Evolutionary conservation across 306 rosid species (phyloP), one percentile per base, ranked within the genome.

Genomic region (Lagenaria siceraria): DNA sequence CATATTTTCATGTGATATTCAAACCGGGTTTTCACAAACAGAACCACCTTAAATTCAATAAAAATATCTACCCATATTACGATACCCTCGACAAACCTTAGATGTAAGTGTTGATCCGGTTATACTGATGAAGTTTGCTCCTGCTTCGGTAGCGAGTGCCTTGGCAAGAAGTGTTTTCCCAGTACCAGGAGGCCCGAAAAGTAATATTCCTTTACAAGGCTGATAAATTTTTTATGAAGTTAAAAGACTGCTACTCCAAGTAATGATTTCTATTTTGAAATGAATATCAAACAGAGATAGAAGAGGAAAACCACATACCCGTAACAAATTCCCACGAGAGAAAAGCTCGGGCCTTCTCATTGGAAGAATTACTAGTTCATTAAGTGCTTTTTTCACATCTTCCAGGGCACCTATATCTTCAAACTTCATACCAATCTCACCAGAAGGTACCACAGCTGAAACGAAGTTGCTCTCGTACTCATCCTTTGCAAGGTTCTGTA

Each of bases 181-280:
- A 73, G 99, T 95, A 77, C 99, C 99, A 80, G 98, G 98, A 80
- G 98, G 98, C 81, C 98, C 98, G 82, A 95, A 95, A 75, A 95
- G 98, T 80, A 95, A 75, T 79, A 95, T 95, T 83, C 99, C 99
- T 85, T 92, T 95, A 88, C 97, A 90, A 65, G 99, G 99, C 99
- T 95, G 88, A 76, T 24, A 69, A 76, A 76, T 35, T 52, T 70
- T 63, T 46, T 38, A 79, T 83, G 59, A 65, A 35, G 75, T 75
- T 75, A 84, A 59, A 72, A 81, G 72, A 75, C 61, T 15, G 51
- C 25, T 4, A 4, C 29, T 29, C 24, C n/a, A 48, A 48, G 58
- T 46, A 63, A 74, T 54, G 40, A 42, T 79, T 38, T 1, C 51
- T 21, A 78, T 14, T 27, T 77, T 53, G 62, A 74, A 66, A 61